phyloP scores from a whole-genome alignment of 441 rosid species.

The Gossypium armourianum region DNA sequence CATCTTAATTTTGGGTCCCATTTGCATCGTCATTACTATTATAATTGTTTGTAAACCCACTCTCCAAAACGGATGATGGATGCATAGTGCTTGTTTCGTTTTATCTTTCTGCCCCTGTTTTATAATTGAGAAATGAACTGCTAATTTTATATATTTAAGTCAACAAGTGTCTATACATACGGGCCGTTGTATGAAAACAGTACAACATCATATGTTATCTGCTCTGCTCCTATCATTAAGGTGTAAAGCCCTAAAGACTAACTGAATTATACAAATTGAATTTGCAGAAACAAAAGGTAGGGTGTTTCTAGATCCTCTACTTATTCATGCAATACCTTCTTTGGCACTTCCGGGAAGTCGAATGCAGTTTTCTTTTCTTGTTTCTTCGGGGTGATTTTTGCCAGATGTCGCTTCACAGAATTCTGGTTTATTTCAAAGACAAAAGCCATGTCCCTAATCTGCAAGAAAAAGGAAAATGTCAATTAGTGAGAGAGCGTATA shows the following conservation, averaged over 20 bases:
- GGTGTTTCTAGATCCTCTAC: conserved; percentile 7
- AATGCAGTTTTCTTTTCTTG: conserved; percentile 26
- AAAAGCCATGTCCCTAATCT: conserved; percentile 55
- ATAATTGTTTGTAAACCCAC: neutral
- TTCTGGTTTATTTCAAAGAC: conserved; percentile 45
- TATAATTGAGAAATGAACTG: neutral
- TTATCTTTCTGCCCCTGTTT: neutral
- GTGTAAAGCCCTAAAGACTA: neutral
- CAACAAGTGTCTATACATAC: neutral
- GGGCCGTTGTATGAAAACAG: neutral
- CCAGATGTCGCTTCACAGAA: conserved; percentile 35
- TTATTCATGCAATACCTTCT: conserved; percentile 22
- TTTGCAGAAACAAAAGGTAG: conserved; percentile 10
- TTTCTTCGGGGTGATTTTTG: conserved; percentile 18
- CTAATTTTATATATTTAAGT: neutral
- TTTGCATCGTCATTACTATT: neutral
- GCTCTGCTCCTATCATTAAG: conserved; percentile 4
- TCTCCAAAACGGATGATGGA: neutral
- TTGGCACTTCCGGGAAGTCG: conserved; percentile 32
- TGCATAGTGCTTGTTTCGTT: neutral
- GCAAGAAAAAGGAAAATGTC: conserved; percentile 21
- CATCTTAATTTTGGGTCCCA: neutral
- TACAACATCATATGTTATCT: neutral
- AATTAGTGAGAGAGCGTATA: conserved; percentile 2
- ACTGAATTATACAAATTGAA: conserved; percentile 2